phyloP scores from a whole-genome alignment of 305 asterid species.

The Fraxinus platypoda region DNA sequence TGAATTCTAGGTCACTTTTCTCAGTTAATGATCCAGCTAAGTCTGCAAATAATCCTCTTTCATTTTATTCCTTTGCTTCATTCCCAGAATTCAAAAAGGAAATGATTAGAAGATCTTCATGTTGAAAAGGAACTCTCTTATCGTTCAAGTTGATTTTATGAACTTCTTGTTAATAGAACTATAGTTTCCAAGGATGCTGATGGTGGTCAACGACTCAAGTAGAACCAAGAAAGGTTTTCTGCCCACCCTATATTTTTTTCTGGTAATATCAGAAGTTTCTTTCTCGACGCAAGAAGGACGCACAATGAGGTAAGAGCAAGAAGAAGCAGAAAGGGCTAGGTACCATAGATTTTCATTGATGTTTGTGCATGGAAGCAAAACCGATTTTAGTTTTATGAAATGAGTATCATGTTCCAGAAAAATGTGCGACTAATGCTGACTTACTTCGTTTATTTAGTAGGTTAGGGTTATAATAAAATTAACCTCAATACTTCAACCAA shows the following conservation, averaged over 20 bases:
- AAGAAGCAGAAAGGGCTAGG: neutral
- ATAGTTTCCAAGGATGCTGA: neutral
- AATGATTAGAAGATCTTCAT: neutral
- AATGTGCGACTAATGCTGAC: neutral
- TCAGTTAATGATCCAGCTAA: neutral
- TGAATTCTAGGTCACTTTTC: neutral
- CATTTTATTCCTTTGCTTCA: neutral
- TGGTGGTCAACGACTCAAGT: neutral
- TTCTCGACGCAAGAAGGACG: neutral
- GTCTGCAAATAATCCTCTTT: conserved; percentile 1
- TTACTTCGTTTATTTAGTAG: neutral
- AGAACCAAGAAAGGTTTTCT: neutral
- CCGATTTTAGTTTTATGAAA: neutral
- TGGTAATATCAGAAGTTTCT: neutral
- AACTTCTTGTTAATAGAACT: neutral
- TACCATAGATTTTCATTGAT: neutral
- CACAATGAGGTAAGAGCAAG: neutral
- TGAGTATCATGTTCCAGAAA: neutral
- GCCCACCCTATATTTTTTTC: neutral
- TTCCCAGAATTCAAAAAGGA: neutral
- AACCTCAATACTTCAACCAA: neutral
- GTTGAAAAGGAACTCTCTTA: conserved; percentile 2
- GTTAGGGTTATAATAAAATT: neutral
- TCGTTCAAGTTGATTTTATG: conserved; percentile 1
- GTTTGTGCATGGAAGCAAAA: neutral